These are phyloP conservation scores for Lasiodiplodia hormozganensis DNA, from an alignment of 2,329 filamentous ascomycete genomes.

Conservation along the genomic window DNA sequence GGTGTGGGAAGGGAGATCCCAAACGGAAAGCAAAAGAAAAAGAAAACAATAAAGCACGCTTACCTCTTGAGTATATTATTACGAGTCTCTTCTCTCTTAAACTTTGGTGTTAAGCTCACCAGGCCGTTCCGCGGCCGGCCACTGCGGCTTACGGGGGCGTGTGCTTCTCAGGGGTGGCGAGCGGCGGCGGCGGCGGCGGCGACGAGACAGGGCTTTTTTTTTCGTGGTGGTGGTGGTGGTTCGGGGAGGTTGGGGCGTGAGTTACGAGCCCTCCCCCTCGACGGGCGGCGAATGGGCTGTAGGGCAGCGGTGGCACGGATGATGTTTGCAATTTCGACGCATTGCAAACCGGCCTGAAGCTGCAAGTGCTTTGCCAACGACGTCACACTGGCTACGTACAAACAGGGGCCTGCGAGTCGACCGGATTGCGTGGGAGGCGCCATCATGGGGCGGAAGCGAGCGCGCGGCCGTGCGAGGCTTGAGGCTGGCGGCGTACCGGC, in stretches of 20 bases:
- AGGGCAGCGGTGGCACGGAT: constrained; percentile 15
- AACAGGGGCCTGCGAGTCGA: constrained; percentile 14
- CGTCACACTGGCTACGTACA: constrained; percentile 7
- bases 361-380: constrained; percentile 20
- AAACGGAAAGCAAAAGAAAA: background rate
- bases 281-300: background rate
- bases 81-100: background rate
- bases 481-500: background rate
- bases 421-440: constrained; percentile 2
- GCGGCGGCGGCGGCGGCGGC: background rate
- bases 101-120: background rate
- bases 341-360: constrained; percentile 13
- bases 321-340: constrained; percentile 24
- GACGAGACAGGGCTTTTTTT: background rate
- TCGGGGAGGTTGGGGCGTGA: background rate
- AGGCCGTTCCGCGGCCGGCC: background rate
- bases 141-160: background rate
- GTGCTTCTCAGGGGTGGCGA: background rate
- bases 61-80: background rate
- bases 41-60: background rate
- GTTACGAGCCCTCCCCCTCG: background rate
- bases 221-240: background rate
- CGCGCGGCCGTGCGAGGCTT: constrained; percentile 14
- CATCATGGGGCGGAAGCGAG: constrained; percentile 8
- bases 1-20: background rate